phyloP scores from a whole-genome alignment of 371 early-diverging fungal species.

The Mortierella sp. region DNA sequence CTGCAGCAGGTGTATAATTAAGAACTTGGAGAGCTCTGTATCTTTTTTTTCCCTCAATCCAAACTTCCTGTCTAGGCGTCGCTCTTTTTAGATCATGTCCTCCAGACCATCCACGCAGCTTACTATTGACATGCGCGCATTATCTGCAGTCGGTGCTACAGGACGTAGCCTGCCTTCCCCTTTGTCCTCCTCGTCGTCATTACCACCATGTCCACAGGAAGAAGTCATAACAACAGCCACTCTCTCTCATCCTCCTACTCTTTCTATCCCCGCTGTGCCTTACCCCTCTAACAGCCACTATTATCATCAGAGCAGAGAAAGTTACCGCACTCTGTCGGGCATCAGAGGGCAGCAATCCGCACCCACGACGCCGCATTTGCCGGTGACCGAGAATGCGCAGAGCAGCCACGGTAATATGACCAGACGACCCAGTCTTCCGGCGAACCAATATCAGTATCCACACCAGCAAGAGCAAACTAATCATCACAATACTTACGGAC shows the following conservation, averaged over 20 bases:
- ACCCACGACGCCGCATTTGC: conserved; percentile 11
- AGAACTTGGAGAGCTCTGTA: too few relatives aligned
- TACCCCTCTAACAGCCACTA: conserved; percentile 28
- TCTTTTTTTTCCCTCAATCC: background rate
- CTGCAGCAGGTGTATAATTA: too few relatives aligned
- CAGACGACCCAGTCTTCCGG: conserved; percentile 32
- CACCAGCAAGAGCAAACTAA: conserved; percentile 17
- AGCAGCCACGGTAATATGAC: conserved; percentile 12
- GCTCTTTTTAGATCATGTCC: background rate
- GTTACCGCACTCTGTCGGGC: conserved; percentile 32
- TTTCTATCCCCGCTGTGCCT: conserved; percentile 37
- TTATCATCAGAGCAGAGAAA: conserved; percentile 10
- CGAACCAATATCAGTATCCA: conserved; percentile 11
- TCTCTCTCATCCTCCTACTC: conserved; percentile 39
- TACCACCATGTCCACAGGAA: conserved; percentile 25
- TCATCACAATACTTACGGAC: conserved; percentile 6
- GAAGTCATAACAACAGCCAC: conserved; percentile 42
- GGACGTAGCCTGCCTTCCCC: conserved; percentile 37
- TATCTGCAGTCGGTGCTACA: conserved; percentile 9
- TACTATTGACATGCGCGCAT: conserved; percentile 29
- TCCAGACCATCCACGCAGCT: conserved; percentile 23
- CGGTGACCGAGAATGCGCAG: conserved; percentile 3
- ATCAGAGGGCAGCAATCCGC: conserved; percentile 6
- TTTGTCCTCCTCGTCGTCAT: conserved; percentile 29
- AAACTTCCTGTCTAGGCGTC: background rate